Evolutionary conservation across 2,329 filamentous ascomycete species (phyloP), one percentile per base, ranked within the genome.

Genomic region (Dactylellina drechsleri): DNA sequence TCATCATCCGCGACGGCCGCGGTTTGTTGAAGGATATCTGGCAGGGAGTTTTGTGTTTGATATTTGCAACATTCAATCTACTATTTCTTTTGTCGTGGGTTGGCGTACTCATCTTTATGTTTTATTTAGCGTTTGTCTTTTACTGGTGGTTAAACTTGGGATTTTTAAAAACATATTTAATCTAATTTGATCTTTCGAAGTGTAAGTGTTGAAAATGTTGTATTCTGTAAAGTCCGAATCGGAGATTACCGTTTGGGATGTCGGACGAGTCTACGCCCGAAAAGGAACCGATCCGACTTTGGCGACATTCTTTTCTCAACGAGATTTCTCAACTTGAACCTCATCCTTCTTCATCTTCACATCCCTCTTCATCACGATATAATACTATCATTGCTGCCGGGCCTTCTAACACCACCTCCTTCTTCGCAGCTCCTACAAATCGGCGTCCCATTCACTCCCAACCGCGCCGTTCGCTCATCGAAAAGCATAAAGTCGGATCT

Each of bases 221-320:
- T 8, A 73, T 45, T 73, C 1, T 47, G 18, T 23, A 64, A 73
- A 60, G n/a, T 28, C 68, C 68, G 68, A 73, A 31, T 61, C 66
- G 66, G 66, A 20, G 31, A 41, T 72, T 65, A 15, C 59, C 58
- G 13, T 12, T 10, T 36, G 26, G 53, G 68, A 47, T 59, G 58
- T 71, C 58, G 66, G 66, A 43, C 43, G 66, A 71, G 59, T 57
- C 54, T 64, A 70, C 58, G 59, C 66, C 66, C 49, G 45, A 71
- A 71, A 71, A 23, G 66, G 66, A 71, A 71, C 40, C 59, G 49
- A 59, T 31, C 66, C 47, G 59, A 56, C 28, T 71, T 71, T 58
- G 66, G 59, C 66, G 66, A 71, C 26, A n/a, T 13, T 65, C 31
- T 50, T 65, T 62, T 41, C 45, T 23, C 40, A 16, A 28, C 36